Base-by-base conservation (phyloP, 2,329 filamentous ascomycete species). In the Teratosphaeria gauchensis region DNA sequence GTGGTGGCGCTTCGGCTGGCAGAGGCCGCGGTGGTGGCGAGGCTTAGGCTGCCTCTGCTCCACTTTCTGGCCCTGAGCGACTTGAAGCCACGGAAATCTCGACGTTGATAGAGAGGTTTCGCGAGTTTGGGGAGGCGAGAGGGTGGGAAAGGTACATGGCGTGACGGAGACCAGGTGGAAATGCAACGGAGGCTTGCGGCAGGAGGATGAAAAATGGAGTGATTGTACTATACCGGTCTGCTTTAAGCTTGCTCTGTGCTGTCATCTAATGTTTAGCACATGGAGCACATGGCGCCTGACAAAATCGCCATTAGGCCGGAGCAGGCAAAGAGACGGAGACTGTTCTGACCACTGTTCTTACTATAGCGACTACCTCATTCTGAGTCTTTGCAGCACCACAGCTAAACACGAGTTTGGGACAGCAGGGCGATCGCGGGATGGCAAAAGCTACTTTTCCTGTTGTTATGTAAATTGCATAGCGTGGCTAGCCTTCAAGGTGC, bases 1-100 rank as follows among this genome's bases (percentile, higher is more conserved):
- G 71, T 51, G 81, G 65, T 48, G 60, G 64, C 57, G 63, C 56
- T 33, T 31, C 56, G 35, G 55, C 21, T 56, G 57, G 55, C 11
- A 31, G 52, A 53, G 52, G 52, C 31, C 52, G 52, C 8, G 52
- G 52, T 16, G 21, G 52, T 31, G 52, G 42, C 16, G 42, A 48
- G n/a, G 42, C 16, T 48, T 48, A 48, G 42, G 42, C 42, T 48
- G 42, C 19, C 42, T 48, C 42, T 8, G 42, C 42, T 48, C 4
- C 42, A 28, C 24, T 28, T 48, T 48, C 42, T 48, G 19, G 42
- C 21, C n/a, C 42, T 48, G n/a, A 19, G 3, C 42, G 42, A 21
- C 9, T 19, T 19, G 4, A 4, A 48, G 42, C 42, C 42, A 19
- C n/a, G n/a, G 42, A 48, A n/a, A 19, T 48, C 16, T 19, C 8